Evolutionary conservation across 176 grass and related monocot species (phyloP), one percentile per base, ranked within the genome.

Genomic region (Oryza nivara): DNA sequence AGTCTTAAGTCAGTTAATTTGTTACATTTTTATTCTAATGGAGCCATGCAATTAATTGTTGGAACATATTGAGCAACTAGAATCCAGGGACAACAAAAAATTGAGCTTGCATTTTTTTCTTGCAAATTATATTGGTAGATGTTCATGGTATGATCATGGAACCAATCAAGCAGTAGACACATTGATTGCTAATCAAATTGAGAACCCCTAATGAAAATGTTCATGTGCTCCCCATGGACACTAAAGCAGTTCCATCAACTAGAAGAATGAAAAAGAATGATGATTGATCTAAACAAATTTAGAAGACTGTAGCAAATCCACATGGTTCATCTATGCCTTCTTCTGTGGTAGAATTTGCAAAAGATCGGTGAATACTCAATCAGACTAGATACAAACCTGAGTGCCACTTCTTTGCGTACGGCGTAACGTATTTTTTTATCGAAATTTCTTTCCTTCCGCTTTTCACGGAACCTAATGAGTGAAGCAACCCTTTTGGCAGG

Each of bases 371-470:
- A 10, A 7, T 67, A 44, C 20, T 43, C 67, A 77, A 67, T 46
- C 78, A 86, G 46, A 22, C 3, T 0, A 68, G 35, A n/a, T 69
- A 82, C 76, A 74, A 74, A 97, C 94, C 94, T 97, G 47, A 90
- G 89, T 65, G 94, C 94, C 46, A 97, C 94, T 89, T 98, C 93
- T 80, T 93, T 95, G 70, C 96, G 96, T 67, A 98, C 93, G 78
- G 83, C 88, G 76, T 95, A 96, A 48, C 96, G 96, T 69, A 95
- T 94, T 91, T 94, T 95, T 86, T 98, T 98, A 84, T 98, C 89
- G 78, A 94, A 98, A 93, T 94, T 95, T 89, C 93, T 98, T 85
- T 91, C 96, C 83, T 95, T 98, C 17, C 96, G 80, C 73, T 98
- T 98, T 91, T 98, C 89, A 16, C 89, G 91, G 89, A 93, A 95